Conservation (phyloP, 2,329 filamentous ascomycete genomes). For the Teratosphaeria pseudoeucalypti region DNA sequence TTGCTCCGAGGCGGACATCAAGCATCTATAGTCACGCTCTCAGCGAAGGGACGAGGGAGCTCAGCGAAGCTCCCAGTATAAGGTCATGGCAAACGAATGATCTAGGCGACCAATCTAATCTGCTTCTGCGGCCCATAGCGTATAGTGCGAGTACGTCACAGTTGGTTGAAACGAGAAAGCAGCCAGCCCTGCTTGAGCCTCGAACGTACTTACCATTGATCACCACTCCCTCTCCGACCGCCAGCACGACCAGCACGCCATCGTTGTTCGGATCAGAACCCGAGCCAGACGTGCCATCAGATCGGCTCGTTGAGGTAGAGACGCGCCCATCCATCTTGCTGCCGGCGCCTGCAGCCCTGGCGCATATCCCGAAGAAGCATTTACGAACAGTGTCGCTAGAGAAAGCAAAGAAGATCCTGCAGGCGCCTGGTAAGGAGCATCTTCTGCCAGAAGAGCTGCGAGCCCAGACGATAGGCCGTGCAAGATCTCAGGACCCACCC, state of each 20-base stretch:
- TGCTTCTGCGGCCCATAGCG: constrained; percentile 17
- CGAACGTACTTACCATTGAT: constrained; percentile 20
- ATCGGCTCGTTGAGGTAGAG: background rate
- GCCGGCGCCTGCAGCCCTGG: constrained; percentile 4
- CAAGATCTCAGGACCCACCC: constrained; percentile 11
- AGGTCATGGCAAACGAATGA: constrained; percentile 12
- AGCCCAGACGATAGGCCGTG: constrained; percentile 10
- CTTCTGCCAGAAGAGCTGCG: constrained; percentile 24
- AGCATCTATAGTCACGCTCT: constrained; percentile 26
- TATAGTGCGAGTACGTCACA: constrained; percentile 22
- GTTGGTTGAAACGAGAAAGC: constrained; percentile 6
- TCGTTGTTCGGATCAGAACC: constrained; percentile 1
- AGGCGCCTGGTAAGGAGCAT: constrained; percentile 18
- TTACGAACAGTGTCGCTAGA: constrained; percentile 17
- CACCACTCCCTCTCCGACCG: constrained; percentile 14
- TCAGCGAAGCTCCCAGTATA: constrained; percentile 1
- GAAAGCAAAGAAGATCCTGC: constrained; percentile 15
- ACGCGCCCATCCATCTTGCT: constrained; percentile 8
- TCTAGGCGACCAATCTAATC: constrained; percentile 12
- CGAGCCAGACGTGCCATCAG: background rate
- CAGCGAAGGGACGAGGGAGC: constrained; percentile 8
- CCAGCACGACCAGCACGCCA: constrained; percentile 8
- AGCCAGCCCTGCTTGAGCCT: constrained; percentile 11
- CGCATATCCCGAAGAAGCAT: constrained; percentile 7
- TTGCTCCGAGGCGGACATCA: constrained; percentile 16